Percentiles rank a stretch among this genome's conserved stretches.
Conservation (phyloP, 257 asterid species). For the Jasminum sambac region DNA sequence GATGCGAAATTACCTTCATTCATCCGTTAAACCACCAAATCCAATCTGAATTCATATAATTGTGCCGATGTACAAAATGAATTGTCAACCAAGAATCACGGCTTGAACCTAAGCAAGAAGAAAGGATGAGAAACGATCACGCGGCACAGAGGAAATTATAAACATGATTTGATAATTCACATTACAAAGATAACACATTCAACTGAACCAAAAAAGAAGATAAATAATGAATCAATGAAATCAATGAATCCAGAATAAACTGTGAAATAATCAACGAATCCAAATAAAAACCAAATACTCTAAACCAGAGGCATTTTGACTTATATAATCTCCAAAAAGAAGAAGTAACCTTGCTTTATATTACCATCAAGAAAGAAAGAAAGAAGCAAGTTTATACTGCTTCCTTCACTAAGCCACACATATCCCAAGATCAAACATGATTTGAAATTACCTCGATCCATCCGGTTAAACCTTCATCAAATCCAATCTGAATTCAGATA, state of each 20-base stretch:
- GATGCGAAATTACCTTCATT: too few species aligned
- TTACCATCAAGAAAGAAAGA: background rate
- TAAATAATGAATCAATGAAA: too few species aligned
- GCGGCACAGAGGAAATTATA: background rate
- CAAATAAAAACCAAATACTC: background rate
- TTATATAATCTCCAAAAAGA: background rate
- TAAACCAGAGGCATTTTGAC: background rate
- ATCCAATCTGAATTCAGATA: background rate
- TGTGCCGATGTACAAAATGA: too few species aligned
- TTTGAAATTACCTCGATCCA: slow-evolving; percentile 6
- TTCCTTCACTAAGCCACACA: background rate
- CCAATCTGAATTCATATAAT: too few species aligned
- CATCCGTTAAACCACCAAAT: too few species aligned
- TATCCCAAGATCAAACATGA: background rate
- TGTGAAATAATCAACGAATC: too few species aligned
- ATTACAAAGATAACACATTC: background rate
- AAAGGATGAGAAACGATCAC: too few species aligned
- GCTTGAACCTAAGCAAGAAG: too few species aligned
- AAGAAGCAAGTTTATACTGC: background rate
- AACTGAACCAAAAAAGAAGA: background rate
- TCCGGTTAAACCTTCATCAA: background rate
- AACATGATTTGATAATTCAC: background rate
- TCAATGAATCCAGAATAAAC: too few species aligned
- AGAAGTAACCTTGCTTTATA: background rate
- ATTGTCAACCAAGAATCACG: too few species aligned